Evolutionary conservation across 257 asterid species (phyloP), one percentile per base, ranked within the genome.

Genomic region (Fraxinus quadrangulata): DNA sequence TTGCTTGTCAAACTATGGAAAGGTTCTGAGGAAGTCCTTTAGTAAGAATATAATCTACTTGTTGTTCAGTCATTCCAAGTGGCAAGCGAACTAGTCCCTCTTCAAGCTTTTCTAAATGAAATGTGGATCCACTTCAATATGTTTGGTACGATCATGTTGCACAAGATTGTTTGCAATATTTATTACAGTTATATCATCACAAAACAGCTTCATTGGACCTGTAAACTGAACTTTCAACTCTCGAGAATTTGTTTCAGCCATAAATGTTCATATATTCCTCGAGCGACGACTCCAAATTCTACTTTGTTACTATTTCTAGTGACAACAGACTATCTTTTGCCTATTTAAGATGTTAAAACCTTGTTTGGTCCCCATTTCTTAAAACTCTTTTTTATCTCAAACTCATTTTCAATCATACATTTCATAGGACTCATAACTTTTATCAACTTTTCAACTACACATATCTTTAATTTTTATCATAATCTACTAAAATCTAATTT

Each of bases 181-280:
- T 14, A 61, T 17, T 23, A 23, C 2, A 21, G 24, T 23, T 61
- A 8, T 61, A 61, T 5, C 21, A 0, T 61, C 24, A 5, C 68
- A 61, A 23, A 61, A 61, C 6, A 61, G 3, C 28, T 61, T 61
- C 26, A 21, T 61, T 19, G 68, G 28, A 23, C 26, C 1, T 19
- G 68, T 61, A 21, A 21, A 61, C 26, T 61, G 68, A n/a, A 61
- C 68, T 61, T 61, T 61, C 68, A 61, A 17, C 28, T 21, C 68
- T 61, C 68, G 3, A 61, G 68, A 61, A n/a, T 61, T 23, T n/a
- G 26, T 61, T 21, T 61, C 3, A 61, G 68, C 10, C 68, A n/a
- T 61, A 61, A 26, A 1, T 0, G 13, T 61, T 23, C 26, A 61
- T 7, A n/a, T 26, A 61, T 40, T 61, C 10, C 2, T 6, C 3